Evolutionary conservation across 768 basidiomycete species (phyloP).

Genomic region (Russula abietina): DNA sequence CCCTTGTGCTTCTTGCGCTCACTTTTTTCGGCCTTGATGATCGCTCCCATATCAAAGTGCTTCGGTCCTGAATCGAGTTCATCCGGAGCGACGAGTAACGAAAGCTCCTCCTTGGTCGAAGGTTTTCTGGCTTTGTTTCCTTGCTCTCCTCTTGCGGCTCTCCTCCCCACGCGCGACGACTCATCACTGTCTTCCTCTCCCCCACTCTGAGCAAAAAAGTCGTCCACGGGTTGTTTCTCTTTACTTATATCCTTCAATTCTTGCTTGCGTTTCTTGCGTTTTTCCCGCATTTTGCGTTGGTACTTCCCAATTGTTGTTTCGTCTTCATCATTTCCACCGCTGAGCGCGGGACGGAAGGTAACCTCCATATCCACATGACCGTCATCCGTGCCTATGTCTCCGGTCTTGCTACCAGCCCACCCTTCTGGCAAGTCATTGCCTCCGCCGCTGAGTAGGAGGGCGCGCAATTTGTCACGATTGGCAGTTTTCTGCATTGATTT

Average conservation of each 20-base stretch:
- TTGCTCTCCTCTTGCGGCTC: slow-evolving; percentile 12
- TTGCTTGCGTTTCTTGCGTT: slow-evolving; percentile 73
- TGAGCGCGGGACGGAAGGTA: slow-evolving; percentile 86
- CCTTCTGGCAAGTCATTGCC: slow-evolving; percentile 76
- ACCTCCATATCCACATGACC: slow-evolving; percentile 85
- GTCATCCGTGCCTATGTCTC: slow-evolving; percentile 34
- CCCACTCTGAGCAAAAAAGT: slow-evolving; percentile 66
- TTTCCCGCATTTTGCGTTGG: slow-evolving; percentile 85
- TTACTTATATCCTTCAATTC: slow-evolving; percentile 43
- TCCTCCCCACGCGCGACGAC: slow-evolving; percentile 19
- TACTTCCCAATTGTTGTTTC: slow-evolving; percentile 89
- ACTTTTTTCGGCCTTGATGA: slow-evolving; percentile 80
- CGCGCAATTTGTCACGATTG: slow-evolving; percentile 65
- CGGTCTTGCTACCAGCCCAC: slow-evolving; percentile 51
- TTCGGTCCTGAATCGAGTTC: slow-evolving; percentile 49
- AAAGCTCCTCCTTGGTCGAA: slow-evolving; percentile 59
- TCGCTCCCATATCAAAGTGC: slow-evolving; percentile 88
- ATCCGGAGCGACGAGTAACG: slow-evolving; percentile 54
- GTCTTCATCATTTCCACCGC: slow-evolving; percentile 46
- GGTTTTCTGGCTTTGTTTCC: slow-evolving; percentile 3
- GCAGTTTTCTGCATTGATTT: slow-evolving; percentile 44
- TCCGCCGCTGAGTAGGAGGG: slow-evolving; percentile 61
- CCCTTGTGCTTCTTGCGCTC: slow-evolving; percentile 37
- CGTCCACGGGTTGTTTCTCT: slow-evolving; percentile 42
- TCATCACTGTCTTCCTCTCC: slow-evolving; percentile 31